Conservation (phyloP, 2,329 filamentous ascomycete genomes). For the Rosellinia necatrix region DNA sequence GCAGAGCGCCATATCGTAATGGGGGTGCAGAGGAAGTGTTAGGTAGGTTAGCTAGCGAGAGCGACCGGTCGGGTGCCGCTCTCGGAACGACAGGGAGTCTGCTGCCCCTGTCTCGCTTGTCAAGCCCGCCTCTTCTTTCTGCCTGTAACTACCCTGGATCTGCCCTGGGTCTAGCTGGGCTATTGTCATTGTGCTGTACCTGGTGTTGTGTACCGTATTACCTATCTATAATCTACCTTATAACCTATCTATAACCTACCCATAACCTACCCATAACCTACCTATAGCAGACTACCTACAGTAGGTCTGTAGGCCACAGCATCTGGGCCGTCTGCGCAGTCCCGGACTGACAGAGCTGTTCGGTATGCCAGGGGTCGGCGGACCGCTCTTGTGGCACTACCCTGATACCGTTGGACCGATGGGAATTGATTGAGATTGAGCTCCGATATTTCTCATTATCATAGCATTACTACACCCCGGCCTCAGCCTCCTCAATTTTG, state of each 20-base stretch:
- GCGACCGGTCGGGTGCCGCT: slow-evolving; percentile 31
- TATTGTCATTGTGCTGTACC: too few species aligned
- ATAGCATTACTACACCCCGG: slow-evolving; percentile 4
- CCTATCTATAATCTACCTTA: too few species aligned
- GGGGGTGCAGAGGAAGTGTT: too few species aligned
- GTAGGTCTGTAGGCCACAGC: not conserved
- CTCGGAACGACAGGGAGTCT: slow-evolving; percentile 37
- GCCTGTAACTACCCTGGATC: too few species aligned
- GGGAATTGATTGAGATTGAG: slow-evolving; percentile 13
- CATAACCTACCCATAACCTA: not conserved
- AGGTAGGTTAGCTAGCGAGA: too few species aligned
- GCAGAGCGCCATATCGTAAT: too few species aligned
- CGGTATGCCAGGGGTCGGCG: slow-evolving; percentile 31
- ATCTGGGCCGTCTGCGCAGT: slow-evolving; percentile 8
- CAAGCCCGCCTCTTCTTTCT: too few species aligned
- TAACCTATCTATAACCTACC: too few species aligned
- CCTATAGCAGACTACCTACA: not conserved
- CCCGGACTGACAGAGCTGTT: slow-evolving; percentile 19
- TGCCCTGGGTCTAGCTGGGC: too few species aligned
- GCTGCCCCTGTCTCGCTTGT: slow-evolving; percentile 26
- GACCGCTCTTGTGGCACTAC: slow-evolving; percentile 34
- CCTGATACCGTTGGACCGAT: slow-evolving; percentile 25
- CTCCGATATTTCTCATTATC: not conserved
- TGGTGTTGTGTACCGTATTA: too few species aligned
- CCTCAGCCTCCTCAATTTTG: slow-evolving; percentile 34